phyloP scores from a whole-genome alignment of 1,284 basidiomycete genomes.

The Tetrapyrgos nigripes region DNA sequence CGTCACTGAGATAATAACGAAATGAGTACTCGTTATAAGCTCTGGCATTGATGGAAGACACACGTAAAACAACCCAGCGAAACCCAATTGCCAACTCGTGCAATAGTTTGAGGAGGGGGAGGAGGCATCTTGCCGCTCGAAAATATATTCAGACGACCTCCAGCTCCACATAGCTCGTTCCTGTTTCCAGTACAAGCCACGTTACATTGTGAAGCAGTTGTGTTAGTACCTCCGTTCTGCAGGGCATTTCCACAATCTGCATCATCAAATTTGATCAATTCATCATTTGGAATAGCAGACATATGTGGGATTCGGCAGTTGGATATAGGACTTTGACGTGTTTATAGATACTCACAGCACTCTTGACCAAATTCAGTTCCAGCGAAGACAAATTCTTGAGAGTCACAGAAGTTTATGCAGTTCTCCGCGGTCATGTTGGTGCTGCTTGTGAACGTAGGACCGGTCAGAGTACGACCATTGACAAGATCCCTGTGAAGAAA shows the following conservation, averaged over 20 bases:
- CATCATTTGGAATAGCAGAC: neutral
- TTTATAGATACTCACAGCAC: constrained; percentile 63
- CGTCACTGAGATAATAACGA: constrained; percentile 49
- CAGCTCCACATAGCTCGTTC: constrained; percentile 65
- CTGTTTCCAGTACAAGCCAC: constrained; percentile 67
- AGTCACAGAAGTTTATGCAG: constrained; percentile 67
- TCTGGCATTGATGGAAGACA: constrained; percentile 24
- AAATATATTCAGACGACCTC: constrained; percentile 66
- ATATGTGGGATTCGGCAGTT: too few relatives aligned
- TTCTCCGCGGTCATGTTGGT: constrained; percentile 67
- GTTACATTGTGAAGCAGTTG: constrained; percentile 61
- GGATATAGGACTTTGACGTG: too few relatives aligned
- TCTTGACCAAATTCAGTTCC: constrained; percentile 65
- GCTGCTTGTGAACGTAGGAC: constrained; percentile 48
- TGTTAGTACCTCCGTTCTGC: constrained; percentile 50
- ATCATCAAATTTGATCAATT: constrained; percentile 10
- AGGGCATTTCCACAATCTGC: constrained; percentile 69
- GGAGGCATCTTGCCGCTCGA: constrained; percentile 64
- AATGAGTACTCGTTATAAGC: constrained; percentile 18
- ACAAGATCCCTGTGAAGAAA: constrained; percentile 54
- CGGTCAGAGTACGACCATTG: constrained; percentile 55
- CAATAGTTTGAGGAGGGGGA: constrained; percentile 53
- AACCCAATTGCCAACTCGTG: constrained; percentile 62
- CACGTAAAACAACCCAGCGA: constrained; percentile 73
- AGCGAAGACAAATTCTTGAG: constrained; percentile 59